Evolutionary conservation across 2,329 filamentous ascomycete species (phyloP), one percentile per base, ranked within the genome.

Genomic region (Arthrobotrys megalospora): DNA sequence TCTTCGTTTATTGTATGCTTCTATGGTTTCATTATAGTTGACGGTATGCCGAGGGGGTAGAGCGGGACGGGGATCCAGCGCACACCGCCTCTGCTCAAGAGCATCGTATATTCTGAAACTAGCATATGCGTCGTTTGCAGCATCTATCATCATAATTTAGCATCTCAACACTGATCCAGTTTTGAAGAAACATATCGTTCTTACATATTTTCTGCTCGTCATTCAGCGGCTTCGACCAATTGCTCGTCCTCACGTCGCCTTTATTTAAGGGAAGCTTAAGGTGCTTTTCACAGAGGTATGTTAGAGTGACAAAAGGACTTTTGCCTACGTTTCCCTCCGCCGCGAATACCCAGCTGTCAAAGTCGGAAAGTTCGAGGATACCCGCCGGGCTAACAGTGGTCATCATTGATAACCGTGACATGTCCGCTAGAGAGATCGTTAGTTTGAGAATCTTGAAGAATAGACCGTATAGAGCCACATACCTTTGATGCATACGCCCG

Each of bases 51-150:
- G 81, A 90, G 88, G 14, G 88, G 94, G 93, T 6, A 89, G 86
- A 2, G 92, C 91, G 4, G 94, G 94, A 1, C 85, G 87, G 0
- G 93, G 93, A 11, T 89, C 84, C 78, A 97, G 86, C 6, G 86
- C 85, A 80, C 89, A 86, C 14, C 94, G 88, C 81, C 91, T 89
- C 62, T 88, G 85, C 72, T 97, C 91, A 52, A 97, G 85, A 0
- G 88, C 87, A 76, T 93, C 86, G 82, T 90, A 97, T 0, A 97
- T 85, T 70, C 93, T 91, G 10, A 92, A 84, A 50, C 90, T 89
- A 76, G 92, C 93, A 83, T 97, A 97, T 0, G 93, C 91, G 83
- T 97, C 93, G 0, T 92, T 91, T 11, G 93, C 93, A 8, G 93
- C 90, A 84, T 94, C 91, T 92, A 81, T 24, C 45, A 6, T 6